phyloP scores from a whole-genome alignment of 2,329 filamentous ascomycete species.

The Epichloe gansuensis region DNA sequence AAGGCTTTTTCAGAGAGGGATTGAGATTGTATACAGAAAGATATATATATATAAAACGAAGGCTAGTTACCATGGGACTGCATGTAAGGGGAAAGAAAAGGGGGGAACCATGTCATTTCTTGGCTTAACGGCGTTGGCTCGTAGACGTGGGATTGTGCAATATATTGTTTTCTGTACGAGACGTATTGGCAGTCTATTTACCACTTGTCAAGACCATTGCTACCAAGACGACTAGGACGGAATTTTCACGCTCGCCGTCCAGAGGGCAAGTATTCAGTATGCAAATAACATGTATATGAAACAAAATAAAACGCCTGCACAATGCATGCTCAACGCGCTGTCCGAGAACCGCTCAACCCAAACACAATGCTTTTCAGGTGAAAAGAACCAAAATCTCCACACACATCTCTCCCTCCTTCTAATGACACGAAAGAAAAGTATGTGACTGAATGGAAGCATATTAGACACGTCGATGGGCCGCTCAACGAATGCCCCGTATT shows the following conservation, averaged over 20 bases:
- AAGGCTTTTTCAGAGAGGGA: slow-evolving; percentile 24
- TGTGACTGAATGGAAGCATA: no score
- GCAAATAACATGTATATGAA: not conserved
- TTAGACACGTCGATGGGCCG: no score
- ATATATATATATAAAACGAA: no score
- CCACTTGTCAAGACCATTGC: no score
- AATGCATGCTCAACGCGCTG: not conserved
- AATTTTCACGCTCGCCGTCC: no score
- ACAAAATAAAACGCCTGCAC: not conserved
- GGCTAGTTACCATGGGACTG: not conserved
- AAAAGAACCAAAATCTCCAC: no score
- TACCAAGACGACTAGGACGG: not conserved
- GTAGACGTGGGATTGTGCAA: slow-evolving; percentile 1
- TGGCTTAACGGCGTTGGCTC: slow-evolving; percentile 6
- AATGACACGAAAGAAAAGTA: no score
- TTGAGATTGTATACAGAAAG: slow-evolving; percentile 9
- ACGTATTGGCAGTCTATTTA: no score
- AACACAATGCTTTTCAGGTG: not conserved
- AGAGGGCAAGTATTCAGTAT: no score
- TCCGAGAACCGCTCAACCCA: not conserved
- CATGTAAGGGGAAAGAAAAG: not conserved
- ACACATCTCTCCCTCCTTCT: no score
- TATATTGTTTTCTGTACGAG: not conserved
- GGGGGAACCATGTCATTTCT: not conserved
- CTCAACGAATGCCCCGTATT: no score